phyloP scores from a whole-genome alignment of 495 filamentous ascomycete species.

The Penicillium diatomitis region DNA sequence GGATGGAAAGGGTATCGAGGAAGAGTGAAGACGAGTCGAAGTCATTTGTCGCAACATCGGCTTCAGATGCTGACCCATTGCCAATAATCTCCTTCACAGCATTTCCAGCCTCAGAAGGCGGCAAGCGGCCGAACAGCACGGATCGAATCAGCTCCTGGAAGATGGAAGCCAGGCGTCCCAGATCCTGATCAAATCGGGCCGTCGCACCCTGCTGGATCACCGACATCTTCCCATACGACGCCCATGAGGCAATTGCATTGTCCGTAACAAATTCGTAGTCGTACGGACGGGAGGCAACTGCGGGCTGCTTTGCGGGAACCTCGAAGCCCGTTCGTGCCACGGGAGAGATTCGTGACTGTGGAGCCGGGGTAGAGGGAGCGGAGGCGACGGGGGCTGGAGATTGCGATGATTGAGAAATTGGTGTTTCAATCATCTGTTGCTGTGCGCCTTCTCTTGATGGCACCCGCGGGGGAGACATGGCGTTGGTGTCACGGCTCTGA shows the following conservation, averaged over 20 bases:
- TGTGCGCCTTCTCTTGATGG: slow-evolving; percentile 21
- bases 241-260: slow-evolving; percentile 40
- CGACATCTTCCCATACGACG: slow-evolving; percentile 31
- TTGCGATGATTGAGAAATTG: slow-evolving; percentile 10
- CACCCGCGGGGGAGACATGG: slow-evolving; percentile 29
- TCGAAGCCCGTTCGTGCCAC: slow-evolving; percentile 11
- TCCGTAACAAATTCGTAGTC: slow-evolving; percentile 52
- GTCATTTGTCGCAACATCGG: not conserved
- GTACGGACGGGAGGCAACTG: slow-evolving; percentile 29
- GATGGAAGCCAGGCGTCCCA: slow-evolving; percentile 53
- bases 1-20: slow-evolving; percentile 69
- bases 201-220: slow-evolving; percentile 39
- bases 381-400: slow-evolving; percentile 19
- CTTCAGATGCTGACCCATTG: slow-evolving; percentile 30
- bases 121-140: slow-evolving; percentile 57
- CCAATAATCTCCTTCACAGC: slow-evolving; percentile 68
- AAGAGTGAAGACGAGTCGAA: slow-evolving; percentile 65
- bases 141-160: slow-evolving; percentile 80
- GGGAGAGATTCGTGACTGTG: slow-evolving; percentile 16
- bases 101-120: slow-evolving; percentile 57
- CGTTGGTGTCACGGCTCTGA: slow-evolving; percentile 21
- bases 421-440: slow-evolving; percentile 14
- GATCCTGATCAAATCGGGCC: slow-evolving; percentile 56
- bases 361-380: slow-evolving; percentile 12
- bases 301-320: slow-evolving; percentile 10